Evolutionary conservation across 208 protist species (phyloP).

Genomic region (Acanthamoeba sp.): DNA sequence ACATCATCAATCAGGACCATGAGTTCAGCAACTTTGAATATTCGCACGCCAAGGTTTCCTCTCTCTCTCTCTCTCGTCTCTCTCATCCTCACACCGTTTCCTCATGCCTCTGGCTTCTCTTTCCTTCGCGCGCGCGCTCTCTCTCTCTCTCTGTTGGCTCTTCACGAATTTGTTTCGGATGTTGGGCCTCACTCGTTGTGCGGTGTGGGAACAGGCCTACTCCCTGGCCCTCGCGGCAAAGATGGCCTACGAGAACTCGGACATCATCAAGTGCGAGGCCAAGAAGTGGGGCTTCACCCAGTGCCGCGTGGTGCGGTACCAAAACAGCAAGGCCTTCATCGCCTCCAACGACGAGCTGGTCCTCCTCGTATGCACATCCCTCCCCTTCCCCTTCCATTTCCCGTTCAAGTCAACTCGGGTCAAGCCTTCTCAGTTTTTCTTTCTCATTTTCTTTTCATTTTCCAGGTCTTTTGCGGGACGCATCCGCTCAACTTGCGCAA

Average conservation of each 20-base stretch:
- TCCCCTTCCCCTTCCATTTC: not conserved
- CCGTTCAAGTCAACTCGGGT: not conserved
- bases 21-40: constrained; percentile 35
- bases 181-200: not conserved
- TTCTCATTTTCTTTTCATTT: not conserved
- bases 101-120: not conserved
- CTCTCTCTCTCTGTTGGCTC: not conserved
- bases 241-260: constrained; percentile 64
- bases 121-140: not conserved
- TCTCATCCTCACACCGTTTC: not conserved
- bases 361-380: not conserved
- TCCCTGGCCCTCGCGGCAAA: constrained; percentile 53
- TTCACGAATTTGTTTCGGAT: not conserved
- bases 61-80: not conserved
- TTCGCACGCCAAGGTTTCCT: constrained; percentile 23
- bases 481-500: constrained; percentile 49
- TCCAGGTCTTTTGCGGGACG: constrained; percentile 42
- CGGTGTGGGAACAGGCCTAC: not conserved
- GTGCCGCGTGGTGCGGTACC: constrained; percentile 27
- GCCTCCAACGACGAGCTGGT: constrained; percentile 61
- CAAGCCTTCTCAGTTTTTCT: not conserved
- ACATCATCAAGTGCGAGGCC: constrained; percentile 47
- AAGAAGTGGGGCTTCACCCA: constrained; percentile 47
- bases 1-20: constrained; percentile 39
- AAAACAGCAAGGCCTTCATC: constrained; percentile 59